phyloP scores from a whole-genome alignment of 2,329 filamentous ascomycete species.

The Paecilomyces variotii region DNA sequence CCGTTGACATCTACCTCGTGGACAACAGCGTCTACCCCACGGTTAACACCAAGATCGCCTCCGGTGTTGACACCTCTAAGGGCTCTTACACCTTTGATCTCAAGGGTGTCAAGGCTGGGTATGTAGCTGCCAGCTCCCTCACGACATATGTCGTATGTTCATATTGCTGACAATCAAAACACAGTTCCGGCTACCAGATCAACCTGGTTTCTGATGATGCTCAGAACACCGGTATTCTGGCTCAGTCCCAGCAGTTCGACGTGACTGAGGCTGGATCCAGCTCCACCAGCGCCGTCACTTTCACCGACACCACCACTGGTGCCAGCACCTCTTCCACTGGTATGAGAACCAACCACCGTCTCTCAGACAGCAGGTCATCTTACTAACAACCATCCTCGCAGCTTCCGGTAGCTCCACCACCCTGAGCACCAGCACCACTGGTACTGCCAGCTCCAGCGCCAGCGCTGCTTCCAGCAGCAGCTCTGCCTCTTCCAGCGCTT shows the following conservation, averaged over 20 bases:
- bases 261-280: conserved; percentile 13
- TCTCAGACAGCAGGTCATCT: background rate
- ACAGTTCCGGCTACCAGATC: conserved; percentile 33
- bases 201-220: conserved; percentile 29
- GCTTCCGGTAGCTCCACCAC: background rate
- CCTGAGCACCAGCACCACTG: background rate
- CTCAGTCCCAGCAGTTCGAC: conserved; percentile 31
- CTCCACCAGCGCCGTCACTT: conserved; percentile 6
- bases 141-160: background rate
- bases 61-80: conserved; percentile 26
- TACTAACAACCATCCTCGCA: background rate
- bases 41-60: conserved; percentile 23
- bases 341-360: background rate
- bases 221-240: conserved; percentile 32
- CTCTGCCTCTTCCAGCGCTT: conserved; percentile 9
- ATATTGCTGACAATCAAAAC: conserved; percentile 4
- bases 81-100: conserved; percentile 30
- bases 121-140: conserved; percentile 1
- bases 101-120: conserved; percentile 22
- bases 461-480: conserved; percentile 10
- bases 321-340: conserved; percentile 8
- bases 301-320: conserved; percentile 12
- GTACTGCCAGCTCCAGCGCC: conserved; percentile 7
- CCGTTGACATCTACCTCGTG: conserved; percentile 36
- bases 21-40: conserved; percentile 30